phyloP scores from a whole-genome alignment of 805 yeast genomes.

The Myxozyma geophila region DNA sequence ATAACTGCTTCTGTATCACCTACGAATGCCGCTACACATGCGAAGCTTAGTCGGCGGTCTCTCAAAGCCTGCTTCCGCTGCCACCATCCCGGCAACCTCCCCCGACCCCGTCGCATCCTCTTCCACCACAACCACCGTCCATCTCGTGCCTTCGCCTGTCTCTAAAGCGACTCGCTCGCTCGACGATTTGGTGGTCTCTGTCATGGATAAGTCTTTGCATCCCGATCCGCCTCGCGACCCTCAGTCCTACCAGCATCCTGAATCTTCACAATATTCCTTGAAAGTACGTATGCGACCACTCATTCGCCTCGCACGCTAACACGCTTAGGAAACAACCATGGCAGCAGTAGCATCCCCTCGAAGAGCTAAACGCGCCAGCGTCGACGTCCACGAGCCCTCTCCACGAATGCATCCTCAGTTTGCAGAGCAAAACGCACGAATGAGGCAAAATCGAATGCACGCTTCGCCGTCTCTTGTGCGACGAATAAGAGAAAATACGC shows the following conservation, averaged over 20 bases:
- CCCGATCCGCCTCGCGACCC: not conserved
- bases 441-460: constrained; percentile 6
- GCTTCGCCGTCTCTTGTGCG: not conserved
- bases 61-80: constrained; percentile 2
- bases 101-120: not conserved
- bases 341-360: constrained; percentile 1
- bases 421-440: constrained; percentile 6
- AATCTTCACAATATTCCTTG: too few relatives aligned
- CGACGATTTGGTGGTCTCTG: not conserved
- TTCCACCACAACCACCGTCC: not conserved
- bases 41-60: constrained; percentile 5
- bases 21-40: constrained; percentile 9
- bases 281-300: too few relatives aligned
- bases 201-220: not conserved
- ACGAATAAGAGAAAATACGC: not conserved
- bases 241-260: too few relatives aligned
- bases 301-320: not conserved
- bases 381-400: constrained; percentile 12
- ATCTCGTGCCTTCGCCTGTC: not conserved
- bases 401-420: constrained; percentile 20
- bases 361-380: constrained; percentile 11
- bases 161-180: not conserved
- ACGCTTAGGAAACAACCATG: not conserved
- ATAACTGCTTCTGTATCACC: not conserved
- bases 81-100: not conserved